Evolutionary conservation across 169 alveolate species (phyloP).

Genomic region (Cryptosporidium andersoni): DNA sequence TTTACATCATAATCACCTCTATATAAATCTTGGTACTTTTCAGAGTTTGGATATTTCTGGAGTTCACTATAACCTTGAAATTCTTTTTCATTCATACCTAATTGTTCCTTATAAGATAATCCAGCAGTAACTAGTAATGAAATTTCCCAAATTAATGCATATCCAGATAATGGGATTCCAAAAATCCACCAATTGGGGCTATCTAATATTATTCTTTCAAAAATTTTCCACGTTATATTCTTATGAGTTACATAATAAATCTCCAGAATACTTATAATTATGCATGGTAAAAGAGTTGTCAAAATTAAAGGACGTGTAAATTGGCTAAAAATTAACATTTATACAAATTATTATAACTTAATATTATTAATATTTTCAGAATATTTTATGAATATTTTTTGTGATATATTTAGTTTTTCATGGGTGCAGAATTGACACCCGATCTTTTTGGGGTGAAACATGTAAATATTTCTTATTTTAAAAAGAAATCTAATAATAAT

Average conservation of each 20-base stretch:
- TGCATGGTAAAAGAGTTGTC: conserved; percentile 28
- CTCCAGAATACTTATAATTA: conserved; percentile 38
- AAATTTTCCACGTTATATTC: conserved; percentile 27
- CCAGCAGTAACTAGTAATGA: conserved; percentile 16
- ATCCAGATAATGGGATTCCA: conserved; percentile 51
- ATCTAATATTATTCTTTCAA: conserved; percentile 28
- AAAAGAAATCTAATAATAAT: too few relatives aligned
- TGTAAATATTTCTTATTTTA: too few relatives aligned
- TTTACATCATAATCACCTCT: conserved; percentile 21
- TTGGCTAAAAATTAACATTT: conserved; percentile 14
- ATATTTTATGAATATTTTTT: not conserved
- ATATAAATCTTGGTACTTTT: conserved; percentile 21
- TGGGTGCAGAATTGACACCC: conserved; percentile 39
- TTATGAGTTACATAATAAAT: conserved; percentile 28
- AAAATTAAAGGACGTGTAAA: conserved; percentile 19
- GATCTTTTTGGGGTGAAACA: not conserved
- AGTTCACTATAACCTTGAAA: conserved; percentile 30
- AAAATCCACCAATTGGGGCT: conserved; percentile 60
- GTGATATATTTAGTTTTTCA: not conserved
- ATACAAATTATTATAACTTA: not conserved
- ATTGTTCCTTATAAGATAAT: conserved; percentile 21
- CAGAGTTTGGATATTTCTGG: not conserved
- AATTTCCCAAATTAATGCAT: conserved; percentile 31
- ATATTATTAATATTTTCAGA: not conserved
- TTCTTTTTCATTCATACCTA: conserved; percentile 20